A percentile compares a stretch with the other conserved stretches of the same genome.
phyloP scores from a whole-genome alignment of 2,329 filamentous ascomycete species.

The Falciphora oryzae region DNA sequence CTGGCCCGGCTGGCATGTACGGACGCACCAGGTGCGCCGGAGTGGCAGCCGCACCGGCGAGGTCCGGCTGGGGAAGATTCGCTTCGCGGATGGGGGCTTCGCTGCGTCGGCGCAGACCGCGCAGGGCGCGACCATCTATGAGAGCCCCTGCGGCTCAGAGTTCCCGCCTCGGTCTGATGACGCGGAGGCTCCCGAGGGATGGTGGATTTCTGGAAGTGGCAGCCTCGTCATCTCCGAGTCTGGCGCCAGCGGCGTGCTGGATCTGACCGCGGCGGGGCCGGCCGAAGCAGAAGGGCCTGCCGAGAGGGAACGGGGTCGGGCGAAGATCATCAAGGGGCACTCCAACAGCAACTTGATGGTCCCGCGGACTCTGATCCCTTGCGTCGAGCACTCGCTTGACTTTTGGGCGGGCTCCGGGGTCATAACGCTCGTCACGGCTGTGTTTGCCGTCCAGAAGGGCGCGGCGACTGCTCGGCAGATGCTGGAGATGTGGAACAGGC shows the following conservation, averaged over 20 bases:
- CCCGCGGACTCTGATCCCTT: slow-evolving; percentile 22
- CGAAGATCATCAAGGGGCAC: slow-evolving; percentile 20
- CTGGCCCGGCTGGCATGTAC: slow-evolving; percentile 33
- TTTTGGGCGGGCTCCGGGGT: neutral
- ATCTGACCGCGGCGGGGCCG: neutral
- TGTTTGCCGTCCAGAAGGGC: slow-evolving; percentile 3
- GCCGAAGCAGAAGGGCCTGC: neutral
- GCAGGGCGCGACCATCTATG: neutral
- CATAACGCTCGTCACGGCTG: neutral
- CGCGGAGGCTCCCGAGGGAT: neutral
- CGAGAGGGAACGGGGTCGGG: neutral
- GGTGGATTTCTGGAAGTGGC: neutral
- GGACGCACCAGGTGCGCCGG: slow-evolving; percentile 25
- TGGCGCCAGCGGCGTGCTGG: neutral
- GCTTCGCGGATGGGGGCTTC: slow-evolving; percentile 22
- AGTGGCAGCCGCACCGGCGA: slow-evolving; percentile 7
- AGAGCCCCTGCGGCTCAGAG: neutral
- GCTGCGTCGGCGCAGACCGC: slow-evolving; percentile 15
- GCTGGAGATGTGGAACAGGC: neutral
- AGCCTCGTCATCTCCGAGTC: neutral
- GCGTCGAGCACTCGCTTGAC: slow-evolving; percentile 3
- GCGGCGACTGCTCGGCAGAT: neutral
- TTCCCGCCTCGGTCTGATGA: neutral
- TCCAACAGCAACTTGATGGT: slow-evolving; percentile 26
- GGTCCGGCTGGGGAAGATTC: slow-evolving; percentile 7